phyloP scores from a whole-genome alignment of 2,329 filamentous ascomycete genomes.

The Alternaria sp. region DNA sequence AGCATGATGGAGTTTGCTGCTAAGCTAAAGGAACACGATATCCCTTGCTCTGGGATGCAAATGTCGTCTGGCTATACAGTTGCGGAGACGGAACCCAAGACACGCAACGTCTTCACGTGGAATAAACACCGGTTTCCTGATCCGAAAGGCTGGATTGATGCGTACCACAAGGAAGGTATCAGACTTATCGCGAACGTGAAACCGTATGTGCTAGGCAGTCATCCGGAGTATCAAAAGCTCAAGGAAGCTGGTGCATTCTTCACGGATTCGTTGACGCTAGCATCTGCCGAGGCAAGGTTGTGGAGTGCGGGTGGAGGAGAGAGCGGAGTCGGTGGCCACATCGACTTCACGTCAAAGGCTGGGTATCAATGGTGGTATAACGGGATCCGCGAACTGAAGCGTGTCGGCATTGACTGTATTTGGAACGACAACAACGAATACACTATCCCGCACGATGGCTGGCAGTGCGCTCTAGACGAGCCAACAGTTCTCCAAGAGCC shows the following conservation, averaged over 20 bases:
- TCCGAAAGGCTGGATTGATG: slow-evolving; percentile 68
- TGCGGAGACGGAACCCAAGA: slow-evolving; percentile 71
- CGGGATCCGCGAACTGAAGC: slow-evolving; percentile 68
- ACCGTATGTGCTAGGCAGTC: slow-evolving; percentile 72
- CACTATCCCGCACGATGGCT: slow-evolving; percentile 70
- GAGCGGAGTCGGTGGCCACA: slow-evolving; percentile 73
- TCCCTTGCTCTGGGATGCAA: slow-evolving; percentile 75
- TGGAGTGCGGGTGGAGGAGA: slow-evolving; percentile 78
- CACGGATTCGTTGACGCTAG: slow-evolving; percentile 60
- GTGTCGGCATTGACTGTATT: slow-evolving; percentile 73
- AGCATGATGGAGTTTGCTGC: slow-evolving; percentile 68
- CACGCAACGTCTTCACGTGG: slow-evolving; percentile 76
- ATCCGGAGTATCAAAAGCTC: slow-evolving; percentile 71
- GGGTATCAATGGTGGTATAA: slow-evolving; percentile 77
- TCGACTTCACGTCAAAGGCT: slow-evolving; percentile 74
- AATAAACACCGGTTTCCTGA: slow-evolving; percentile 74
- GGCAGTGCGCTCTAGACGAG: slow-evolving; percentile 67
- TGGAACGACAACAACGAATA: slow-evolving; percentile 87
- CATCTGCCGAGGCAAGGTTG: slow-evolving; percentile 67
- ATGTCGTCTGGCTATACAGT: slow-evolving; percentile 78
- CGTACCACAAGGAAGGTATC: slow-evolving; percentile 71
- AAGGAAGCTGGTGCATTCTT: slow-evolving; percentile 69
- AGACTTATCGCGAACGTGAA: slow-evolving; percentile 76
- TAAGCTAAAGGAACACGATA: slow-evolving; percentile 70
- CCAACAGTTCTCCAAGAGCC: slow-evolving; percentile 32